Percentiles rank a stretch among this genome's conserved stretches.
These are phyloP conservation scores for Skeletonema potamos DNA, from an alignment of 108 stramenopile species.

Conservation along the genomic window DNA sequence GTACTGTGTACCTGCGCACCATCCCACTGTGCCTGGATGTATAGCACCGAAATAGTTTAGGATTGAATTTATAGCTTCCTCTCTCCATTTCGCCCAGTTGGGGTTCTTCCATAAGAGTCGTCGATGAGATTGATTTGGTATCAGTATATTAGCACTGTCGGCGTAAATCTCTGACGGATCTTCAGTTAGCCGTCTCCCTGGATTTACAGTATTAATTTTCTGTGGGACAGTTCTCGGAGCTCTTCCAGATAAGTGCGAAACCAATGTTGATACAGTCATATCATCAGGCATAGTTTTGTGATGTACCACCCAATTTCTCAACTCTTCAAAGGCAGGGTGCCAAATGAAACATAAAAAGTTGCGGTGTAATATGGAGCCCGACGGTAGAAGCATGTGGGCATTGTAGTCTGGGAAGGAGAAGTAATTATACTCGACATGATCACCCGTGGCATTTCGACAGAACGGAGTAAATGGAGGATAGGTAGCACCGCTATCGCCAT, in stretches of 20 bases:
- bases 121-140: conserved; percentile 44
- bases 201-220: conserved; percentile 19
- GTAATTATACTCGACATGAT: conserved; percentile 78
- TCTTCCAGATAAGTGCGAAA: conserved; percentile 75
- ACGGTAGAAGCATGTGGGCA: conserved; percentile 48
- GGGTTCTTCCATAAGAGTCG: conserved; percentile 59
- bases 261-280: conserved; percentile 79
- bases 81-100: conserved; percentile 71
- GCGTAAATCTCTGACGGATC: neutral
- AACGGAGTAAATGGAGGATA: conserved; percentile 67
- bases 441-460: conserved; percentile 61
- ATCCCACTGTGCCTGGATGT: conserved; percentile 80
- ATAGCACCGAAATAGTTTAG: conserved; percentile 82
- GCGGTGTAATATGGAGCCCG: conserved; percentile 57
- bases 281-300: conserved; percentile 90
- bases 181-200: conserved; percentile 7
- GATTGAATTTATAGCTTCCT: conserved; percentile 75
- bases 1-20: conserved; percentile 79
- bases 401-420: conserved; percentile 74
- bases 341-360: conserved; percentile 86
- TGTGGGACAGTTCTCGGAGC: conserved; percentile 72
- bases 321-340: conserved; percentile 83
- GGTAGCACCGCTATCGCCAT: conserved; percentile 22
- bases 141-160: conserved; percentile 1
- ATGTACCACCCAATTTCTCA: conserved; percentile 61